phyloP scores from a whole-genome alignment of 352 stramenopile genomes.

The Globisporangium canariense region DNA sequence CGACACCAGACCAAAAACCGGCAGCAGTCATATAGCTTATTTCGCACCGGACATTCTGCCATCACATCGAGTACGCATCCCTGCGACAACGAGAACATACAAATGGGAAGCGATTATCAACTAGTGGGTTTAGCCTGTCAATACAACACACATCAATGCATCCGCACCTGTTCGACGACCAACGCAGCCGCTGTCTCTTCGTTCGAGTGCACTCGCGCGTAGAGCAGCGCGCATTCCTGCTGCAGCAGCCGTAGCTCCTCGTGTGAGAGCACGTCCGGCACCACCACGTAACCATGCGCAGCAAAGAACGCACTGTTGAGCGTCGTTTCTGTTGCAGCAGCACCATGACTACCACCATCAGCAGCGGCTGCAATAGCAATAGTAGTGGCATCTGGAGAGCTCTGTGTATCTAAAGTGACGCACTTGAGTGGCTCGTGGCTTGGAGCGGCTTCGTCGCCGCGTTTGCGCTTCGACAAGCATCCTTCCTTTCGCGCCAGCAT shows the following conservation, averaged over 20 bases:
- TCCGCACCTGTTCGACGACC: slow-evolving; percentile 24
- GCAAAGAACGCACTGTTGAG: slow-evolving; percentile 9
- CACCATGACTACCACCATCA: neutral
- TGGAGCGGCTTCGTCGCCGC: neutral
- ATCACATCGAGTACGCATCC: slow-evolving; percentile 65
- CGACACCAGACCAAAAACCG: neutral
- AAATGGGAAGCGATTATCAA: neutral
- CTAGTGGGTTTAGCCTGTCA: neutral
- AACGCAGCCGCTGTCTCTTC: slow-evolving; percentile 16
- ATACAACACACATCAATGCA: neutral
- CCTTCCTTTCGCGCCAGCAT: neutral
- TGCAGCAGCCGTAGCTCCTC: slow-evolving; percentile 38
- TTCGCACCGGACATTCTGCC: slow-evolving; percentile 43
- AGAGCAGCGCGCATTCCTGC: slow-evolving; percentile 33
- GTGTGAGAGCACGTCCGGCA: slow-evolving; percentile 31
- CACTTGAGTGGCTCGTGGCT: neutral
- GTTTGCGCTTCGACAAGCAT: neutral
- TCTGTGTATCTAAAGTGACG: neutral
- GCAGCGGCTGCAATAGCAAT: neutral
- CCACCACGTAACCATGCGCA: slow-evolving; percentile 22
- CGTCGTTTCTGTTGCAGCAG: neutral
- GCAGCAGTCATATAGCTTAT: neutral
- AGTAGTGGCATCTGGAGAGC: neutral
- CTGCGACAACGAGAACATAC: slow-evolving; percentile 5
- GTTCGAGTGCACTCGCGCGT: slow-evolving; percentile 8